Base-by-base conservation (phyloP, 805 yeast genomes). In the Huiozyma naganishii region DNA sequence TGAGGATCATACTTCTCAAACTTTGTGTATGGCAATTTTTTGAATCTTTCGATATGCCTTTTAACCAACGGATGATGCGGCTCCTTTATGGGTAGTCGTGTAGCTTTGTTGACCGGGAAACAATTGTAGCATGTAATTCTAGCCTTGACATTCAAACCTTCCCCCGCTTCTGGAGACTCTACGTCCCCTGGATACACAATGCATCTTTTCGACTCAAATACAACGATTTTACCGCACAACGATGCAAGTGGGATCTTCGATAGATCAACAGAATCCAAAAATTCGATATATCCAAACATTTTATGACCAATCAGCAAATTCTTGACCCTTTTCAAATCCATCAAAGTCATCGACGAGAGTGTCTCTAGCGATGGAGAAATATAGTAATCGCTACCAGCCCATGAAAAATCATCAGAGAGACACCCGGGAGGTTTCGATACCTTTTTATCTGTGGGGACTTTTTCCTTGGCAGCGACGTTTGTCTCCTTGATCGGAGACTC, bases 331-430 rank as follows among this genome's bases (percentile, higher is more conserved):
- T 81, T 76, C 42, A 87, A 71, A 48, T 86, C 82, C 9, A 77
- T 65, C 36, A 84, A 68, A 0, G 87, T 61, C 72, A 76, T 70
- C 12, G 69, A 63, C 43, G 74, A 71, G 42, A 92, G 66, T 41
- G 79, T 79, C 5, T 78, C 74, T 36, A 81, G 55, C 3, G 87
- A 69, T 23, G 98, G 98, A 6, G 84, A 76, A 43, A 80, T 81
- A 85, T 92, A 92, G 65, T 89, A 92, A 6, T 89, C 95, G 40
- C 83, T 76, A 10, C 78, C 79, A 41, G 81, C 76, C 29, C 70
- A 69, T 37, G 73, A 67, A 37, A 68, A 66, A 37, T 70, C 70
- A 39, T 68, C 73, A 1, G 59, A 57, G 13, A 43, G 10, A 34
- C 37, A 34, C 2, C 37, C 40, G 5, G 30, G 34, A 6, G 44